phyloP scores from a whole-genome alignment of 1,284 basidiomycete species.

The Leccinum solheimii region DNA sequence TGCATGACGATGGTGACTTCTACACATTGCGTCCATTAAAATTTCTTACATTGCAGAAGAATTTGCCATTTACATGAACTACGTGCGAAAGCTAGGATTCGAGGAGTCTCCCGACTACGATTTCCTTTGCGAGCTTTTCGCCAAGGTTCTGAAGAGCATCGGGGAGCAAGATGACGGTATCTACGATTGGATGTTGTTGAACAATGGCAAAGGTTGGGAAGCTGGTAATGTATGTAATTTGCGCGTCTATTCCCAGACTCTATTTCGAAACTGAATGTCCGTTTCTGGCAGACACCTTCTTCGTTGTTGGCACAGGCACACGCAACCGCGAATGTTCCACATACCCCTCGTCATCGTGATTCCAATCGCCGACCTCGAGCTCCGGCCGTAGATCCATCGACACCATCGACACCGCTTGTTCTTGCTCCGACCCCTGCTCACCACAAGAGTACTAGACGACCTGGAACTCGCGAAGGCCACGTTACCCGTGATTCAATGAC shows the following conservation, averaged over 20 bases:
- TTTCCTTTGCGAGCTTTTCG: constrained; percentile 92
- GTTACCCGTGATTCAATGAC: constrained; percentile 44
- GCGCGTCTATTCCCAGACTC: constrained; percentile 3
- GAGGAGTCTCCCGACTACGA: constrained; percentile 98
- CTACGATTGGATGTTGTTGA: constrained; percentile 97
- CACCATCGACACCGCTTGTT: constrained; percentile 58
- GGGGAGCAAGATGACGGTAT: constrained; percentile 92
- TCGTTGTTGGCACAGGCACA: constrained; percentile 52
- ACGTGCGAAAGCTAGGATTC: constrained; percentile 93
- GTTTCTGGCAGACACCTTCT: constrained; percentile 42
- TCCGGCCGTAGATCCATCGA: constrained; percentile 43
- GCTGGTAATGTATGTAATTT: constrained; percentile 61
- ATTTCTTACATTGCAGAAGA: constrained; percentile 68
- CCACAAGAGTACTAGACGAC: constrained; percentile 54
- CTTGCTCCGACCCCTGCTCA: constrained; percentile 63
- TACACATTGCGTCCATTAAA: constrained; percentile 7
- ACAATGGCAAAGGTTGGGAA: constrained; percentile 88
- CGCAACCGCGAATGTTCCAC: constrained; percentile 49
- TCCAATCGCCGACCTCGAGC: constrained; percentile 51
- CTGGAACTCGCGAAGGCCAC: constrained; percentile 44
- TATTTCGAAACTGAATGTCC: constrained; percentile 12
- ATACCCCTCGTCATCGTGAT: constrained; percentile 57
- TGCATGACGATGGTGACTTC: not conserved
- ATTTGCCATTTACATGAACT: constrained; percentile 97
- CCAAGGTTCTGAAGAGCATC: constrained; percentile 86